Percentiles rank a stretch among this genome's conserved stretches.
These are phyloP conservation scores for Fagopyrum esculentum DNA, from an alignment of 148 eudicot species.

Conservation along the genomic window DNA sequence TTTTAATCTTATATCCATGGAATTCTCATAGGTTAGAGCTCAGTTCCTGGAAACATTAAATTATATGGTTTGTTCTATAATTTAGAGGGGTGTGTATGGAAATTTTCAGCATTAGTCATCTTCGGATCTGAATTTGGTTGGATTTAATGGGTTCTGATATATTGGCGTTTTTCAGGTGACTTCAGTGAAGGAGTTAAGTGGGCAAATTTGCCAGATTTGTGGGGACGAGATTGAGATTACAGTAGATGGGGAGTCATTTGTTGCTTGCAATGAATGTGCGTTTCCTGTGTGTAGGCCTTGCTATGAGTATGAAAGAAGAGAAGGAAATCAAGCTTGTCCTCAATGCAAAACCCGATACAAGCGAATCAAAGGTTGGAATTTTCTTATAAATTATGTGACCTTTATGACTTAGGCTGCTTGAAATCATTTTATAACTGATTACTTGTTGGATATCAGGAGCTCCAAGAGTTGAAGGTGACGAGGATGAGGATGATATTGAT, in stretches of 20 bases:
- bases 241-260: conserved; percentile 66
- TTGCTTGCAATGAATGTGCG: conserved; percentile 93
- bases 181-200: conserved; percentile 51
- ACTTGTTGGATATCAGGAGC: conserved; percentile 32
- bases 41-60: background rate
- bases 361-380: conserved; percentile 53
- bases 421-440: background rate
- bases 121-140: conserved; percentile 22
- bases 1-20: background rate
- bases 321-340: conserved; percentile 85
- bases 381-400: background rate
- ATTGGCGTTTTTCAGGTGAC: conserved; percentile 29
- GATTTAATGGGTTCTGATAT: background rate
- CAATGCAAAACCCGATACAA: conserved; percentile 87
- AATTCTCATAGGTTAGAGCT: background rate
- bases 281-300: conserved; percentile 85
- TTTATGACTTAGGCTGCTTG: background rate
- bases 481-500: conserved; percentile 78
- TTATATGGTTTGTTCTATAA: background rate
- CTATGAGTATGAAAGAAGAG: conserved; percentile 82
- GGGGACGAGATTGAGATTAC: conserved; percentile 68
- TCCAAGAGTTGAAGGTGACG: conserved; percentile 84
- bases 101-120: background rate
- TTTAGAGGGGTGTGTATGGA: background rate
- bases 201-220: conserved; percentile 77